These are phyloP conservation scores for Ophiostoma novo-ulmi DNA, from an alignment of 2,329 filamentous ascomycete species.

Conservation along the genomic window DNA sequence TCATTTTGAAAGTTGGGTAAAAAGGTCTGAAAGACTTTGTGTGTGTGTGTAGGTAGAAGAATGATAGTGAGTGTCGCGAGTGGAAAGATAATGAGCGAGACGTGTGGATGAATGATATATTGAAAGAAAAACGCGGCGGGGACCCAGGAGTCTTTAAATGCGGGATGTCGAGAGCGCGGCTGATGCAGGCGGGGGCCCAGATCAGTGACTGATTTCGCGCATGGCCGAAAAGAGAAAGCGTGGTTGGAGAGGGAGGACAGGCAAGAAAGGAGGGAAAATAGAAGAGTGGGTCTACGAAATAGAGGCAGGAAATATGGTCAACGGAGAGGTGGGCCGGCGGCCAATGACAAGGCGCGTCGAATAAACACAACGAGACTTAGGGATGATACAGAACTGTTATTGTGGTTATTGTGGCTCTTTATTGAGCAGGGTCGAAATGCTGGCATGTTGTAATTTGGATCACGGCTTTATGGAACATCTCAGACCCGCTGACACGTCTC, in stretches of 20 bases:
- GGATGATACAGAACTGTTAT: conserved; percentile 1
- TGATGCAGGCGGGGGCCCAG: conserved; percentile 24
- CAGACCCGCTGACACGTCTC: conserved; percentile 6
- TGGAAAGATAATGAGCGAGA: neutral
- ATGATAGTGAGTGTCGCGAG: neutral
- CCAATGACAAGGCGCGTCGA: conserved; percentile 25
- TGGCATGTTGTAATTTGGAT: neutral
- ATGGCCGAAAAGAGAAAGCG: conserved; percentile 15
- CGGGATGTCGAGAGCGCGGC: conserved; percentile 23
- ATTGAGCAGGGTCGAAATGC: neutral
- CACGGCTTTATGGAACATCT: neutral
- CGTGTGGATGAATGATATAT: neutral
- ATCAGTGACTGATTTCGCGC: conserved; percentile 29
- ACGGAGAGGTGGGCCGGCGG: neutral
- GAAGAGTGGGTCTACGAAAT: neutral
- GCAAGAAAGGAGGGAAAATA: neutral
- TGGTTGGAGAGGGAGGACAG: neutral
- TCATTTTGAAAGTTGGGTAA: conserved; percentile 25
- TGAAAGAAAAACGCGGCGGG: conserved; percentile 23
- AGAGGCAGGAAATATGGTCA: neutral
- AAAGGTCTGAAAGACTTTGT: conserved; percentile 17
- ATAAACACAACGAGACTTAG: conserved; percentile 22
- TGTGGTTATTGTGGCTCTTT: conserved; percentile 8
- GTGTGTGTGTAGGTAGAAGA: conserved; percentile 17
- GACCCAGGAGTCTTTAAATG: conserved; percentile 28